Conservation (phyloP, 2,329 filamentous ascomycete species). For the Paracoccidioides brasiliensis region DNA sequence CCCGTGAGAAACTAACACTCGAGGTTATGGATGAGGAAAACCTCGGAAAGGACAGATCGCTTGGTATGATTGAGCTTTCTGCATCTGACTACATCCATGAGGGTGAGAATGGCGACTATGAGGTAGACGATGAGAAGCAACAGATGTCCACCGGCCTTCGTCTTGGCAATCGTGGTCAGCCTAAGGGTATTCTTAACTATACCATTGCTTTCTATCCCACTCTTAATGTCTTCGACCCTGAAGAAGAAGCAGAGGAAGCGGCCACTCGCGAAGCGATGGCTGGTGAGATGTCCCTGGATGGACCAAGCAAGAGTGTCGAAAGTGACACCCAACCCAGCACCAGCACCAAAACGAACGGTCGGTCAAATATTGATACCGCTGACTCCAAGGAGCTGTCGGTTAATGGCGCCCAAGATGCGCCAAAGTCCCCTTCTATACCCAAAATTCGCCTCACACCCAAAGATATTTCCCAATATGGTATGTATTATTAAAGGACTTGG, state of each 20-base stretch:
- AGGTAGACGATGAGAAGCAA: conserved; percentile 63
- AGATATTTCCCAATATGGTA: conserved; percentile 66
- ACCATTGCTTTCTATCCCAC: conserved; percentile 84
- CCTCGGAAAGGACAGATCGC: conserved; percentile 75
- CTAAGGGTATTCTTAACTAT: conserved; percentile 72
- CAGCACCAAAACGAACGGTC: conserved; percentile 14
- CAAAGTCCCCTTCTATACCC: conserved; percentile 35
- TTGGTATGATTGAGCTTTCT: conserved; percentile 67
- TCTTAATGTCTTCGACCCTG: conserved; percentile 75
- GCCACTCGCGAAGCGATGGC: conserved; percentile 17
- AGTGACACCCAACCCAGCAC: conserved; percentile 19
- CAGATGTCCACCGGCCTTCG: conserved; percentile 54
- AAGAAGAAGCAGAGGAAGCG: conserved; percentile 43
- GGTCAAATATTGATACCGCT: conserved; percentile 21
- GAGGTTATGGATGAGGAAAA: conserved; percentile 97
- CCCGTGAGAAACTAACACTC: conserved; percentile 68
- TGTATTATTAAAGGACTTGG: conserved; percentile 13
- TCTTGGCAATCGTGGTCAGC: conserved; percentile 56
- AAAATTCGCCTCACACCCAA: conserved; percentile 69
- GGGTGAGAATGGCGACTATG: conserved; percentile 66
- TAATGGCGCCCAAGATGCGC: conserved; percentile 35
- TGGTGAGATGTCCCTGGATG: conserved; percentile 9
- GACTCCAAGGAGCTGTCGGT: conserved; percentile 27
- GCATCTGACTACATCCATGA: conserved; percentile 68
- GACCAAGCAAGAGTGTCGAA: conserved; percentile 16